Evolutionary conservation across 2,329 filamentous ascomycete genomes (phyloP).

Genomic region (Penicillium aurantiogriseum): DNA sequence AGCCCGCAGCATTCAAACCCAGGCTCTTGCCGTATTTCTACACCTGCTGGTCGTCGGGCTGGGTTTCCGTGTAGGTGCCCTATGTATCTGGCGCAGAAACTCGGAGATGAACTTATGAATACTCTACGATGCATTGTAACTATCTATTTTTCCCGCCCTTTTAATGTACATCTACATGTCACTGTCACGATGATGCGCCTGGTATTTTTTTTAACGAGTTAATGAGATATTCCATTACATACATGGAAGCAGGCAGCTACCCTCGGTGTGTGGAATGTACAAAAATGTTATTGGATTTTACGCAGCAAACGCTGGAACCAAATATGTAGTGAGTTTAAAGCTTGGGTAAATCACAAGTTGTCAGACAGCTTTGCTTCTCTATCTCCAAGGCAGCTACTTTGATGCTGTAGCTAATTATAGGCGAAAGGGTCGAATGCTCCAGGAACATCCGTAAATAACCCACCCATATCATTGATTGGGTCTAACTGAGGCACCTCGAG

Average conservation of each 20-base stretch:
- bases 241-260: not conserved
- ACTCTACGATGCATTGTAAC: not conserved
- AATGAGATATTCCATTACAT: not conserved
- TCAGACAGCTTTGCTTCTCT: not conserved
- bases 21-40: slow-evolving; percentile 44
- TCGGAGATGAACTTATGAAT: not conserved
- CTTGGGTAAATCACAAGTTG: not conserved
- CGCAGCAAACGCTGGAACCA: not conserved
- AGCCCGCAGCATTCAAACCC: slow-evolving; percentile 36
- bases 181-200: not conserved
- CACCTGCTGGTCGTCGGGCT: slow-evolving; percentile 49
- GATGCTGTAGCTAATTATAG: not conserved
- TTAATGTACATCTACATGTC: not conserved
- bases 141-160: not conserved
- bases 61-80: slow-evolving; percentile 37
- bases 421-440: not conserved
- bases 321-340: not conserved
- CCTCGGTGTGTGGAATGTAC: not conserved
- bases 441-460: not conserved
- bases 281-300: not conserved
- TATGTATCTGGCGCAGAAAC: slow-evolving; percentile 33
- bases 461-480: not conserved
- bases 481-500: not conserved
- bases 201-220: not conserved
- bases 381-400: not conserved